Evolutionary conservation across 768 basidiomycete genomes (phyloP).

Genomic region (Tulasnella sp.): DNA sequence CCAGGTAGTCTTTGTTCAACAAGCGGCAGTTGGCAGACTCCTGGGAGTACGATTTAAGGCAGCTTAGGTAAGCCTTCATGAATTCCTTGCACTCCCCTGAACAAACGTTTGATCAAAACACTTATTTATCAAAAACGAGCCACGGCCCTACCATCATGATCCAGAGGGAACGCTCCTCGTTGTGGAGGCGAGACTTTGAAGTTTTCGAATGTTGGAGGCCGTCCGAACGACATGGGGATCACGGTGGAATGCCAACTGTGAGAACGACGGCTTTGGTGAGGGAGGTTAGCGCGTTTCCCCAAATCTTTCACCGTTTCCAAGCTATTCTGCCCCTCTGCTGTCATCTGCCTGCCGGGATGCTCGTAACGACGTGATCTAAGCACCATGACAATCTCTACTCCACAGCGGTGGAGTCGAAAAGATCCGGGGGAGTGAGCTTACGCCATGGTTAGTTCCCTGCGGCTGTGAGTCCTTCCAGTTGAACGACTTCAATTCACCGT

Average conservation of each 20-base stretch:
- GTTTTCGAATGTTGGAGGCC: conserved; percentile 24
- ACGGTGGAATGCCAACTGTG: background rate
- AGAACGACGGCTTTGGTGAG: background rate
- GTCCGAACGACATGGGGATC: conserved; percentile 28
- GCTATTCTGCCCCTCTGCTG: too few species aligned
- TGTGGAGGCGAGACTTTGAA: conserved; percentile 28
- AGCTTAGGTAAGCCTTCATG: conserved; percentile 27
- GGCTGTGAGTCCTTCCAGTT: too few species aligned
- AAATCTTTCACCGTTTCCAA: too few species aligned
- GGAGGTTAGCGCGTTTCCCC: background rate
- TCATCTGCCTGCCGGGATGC: too few species aligned
- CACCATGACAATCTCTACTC: too few species aligned
- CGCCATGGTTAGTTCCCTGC: too few species aligned
- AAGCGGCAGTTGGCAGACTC: conserved; percentile 26
- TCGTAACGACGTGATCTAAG: too few species aligned
- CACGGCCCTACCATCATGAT: conserved; percentile 27
- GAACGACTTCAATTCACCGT: too few species aligned
- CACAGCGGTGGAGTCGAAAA: too few species aligned
- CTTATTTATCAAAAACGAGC: background rate
- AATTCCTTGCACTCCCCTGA: conserved; percentile 27
- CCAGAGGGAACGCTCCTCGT: conserved; percentile 29
- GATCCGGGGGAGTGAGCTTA: too few species aligned
- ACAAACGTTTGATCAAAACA: background rate
- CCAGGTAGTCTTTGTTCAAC: conserved; percentile 25
- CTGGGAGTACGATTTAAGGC: conserved; percentile 23